These are phyloP conservation scores for Acidomyces sp. DNA, from an alignment of 495 filamentous ascomycete genomes.

Conservation along the genomic window DNA sequence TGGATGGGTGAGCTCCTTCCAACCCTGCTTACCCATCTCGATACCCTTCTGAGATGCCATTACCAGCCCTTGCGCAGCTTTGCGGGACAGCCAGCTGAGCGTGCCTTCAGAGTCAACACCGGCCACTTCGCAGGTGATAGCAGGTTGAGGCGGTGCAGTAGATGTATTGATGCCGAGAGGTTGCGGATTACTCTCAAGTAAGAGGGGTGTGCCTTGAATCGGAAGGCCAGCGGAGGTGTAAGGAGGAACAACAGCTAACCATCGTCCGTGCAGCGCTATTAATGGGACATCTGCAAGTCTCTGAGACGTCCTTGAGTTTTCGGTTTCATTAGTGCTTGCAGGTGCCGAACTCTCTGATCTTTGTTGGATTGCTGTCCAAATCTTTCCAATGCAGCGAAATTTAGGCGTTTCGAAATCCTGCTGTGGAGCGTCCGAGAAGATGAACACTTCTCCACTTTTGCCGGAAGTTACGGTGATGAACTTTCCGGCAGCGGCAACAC, in stretches of 20 bases:
- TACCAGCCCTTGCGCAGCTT: constrained; percentile 83
- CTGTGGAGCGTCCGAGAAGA: constrained; percentile 37
- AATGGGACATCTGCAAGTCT: constrained; percentile 51
- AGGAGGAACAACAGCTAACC: constrained; percentile 76
- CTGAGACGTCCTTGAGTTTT: constrained; percentile 34
- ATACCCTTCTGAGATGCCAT: constrained; percentile 33
- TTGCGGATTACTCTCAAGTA: constrained; percentile 35
- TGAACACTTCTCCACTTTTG: constrained; percentile 70
- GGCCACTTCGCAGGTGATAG: constrained; percentile 60
- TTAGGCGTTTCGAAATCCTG: constrained; percentile 24
- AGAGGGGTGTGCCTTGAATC: constrained; percentile 42
- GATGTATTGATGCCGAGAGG: constrained; percentile 55
- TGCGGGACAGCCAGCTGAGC: constrained; percentile 71
- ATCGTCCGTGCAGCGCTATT: constrained; percentile 61
- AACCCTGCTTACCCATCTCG: constrained; percentile 71
- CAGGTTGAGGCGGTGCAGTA: constrained; percentile 62
- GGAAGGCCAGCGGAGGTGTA: constrained; percentile 53
- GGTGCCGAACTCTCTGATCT: constrained; percentile 39
- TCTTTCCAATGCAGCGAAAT: constrained; percentile 62
- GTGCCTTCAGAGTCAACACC: constrained; percentile 67
- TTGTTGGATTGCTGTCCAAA: constrained; percentile 70
- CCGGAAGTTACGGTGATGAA: constrained; percentile 65
- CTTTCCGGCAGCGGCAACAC: constrained; percentile 51
- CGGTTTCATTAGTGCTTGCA: constrained; percentile 41
- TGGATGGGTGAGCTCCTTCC: constrained; percentile 81